Evolutionary conservation across 148 eudicot genomes (phyloP), one percentile per base, ranked within the genome.

Genomic region (Fagopyrum esculentum): DNA sequence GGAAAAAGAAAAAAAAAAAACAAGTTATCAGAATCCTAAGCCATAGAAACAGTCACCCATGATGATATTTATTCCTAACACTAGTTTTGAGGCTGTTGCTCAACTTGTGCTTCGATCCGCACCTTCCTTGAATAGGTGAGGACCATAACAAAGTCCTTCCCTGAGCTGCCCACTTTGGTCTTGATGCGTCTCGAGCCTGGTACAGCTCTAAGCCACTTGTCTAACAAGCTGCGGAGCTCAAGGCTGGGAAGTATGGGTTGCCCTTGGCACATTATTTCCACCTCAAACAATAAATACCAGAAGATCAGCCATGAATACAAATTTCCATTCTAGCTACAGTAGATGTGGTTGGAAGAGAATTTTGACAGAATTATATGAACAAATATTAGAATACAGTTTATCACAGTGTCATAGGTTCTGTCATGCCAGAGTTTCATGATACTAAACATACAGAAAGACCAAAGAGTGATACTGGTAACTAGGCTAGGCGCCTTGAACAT

Each of bases 101-200:
- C 9, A 5, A n/a, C 29, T 44, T 40, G n/a, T 13, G 64, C 72
- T 77, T 11, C 73, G 47, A 29, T 66, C n/a, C 46, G 78, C 69
- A 49, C 74, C 74, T 77, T 85, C 45, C 87, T 82, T n/a, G 85
- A 81, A 80, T 90, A 90, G 1, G 89, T 85, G 29, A 92, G 83
- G 45, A 81, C 88, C 97, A 92, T 90, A 77, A 90, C 90, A 50
- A 81, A 90, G 45, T 92, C 92, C 88, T 87, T 88, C 35, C 92
- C 95, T 1, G 95, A 86, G 69, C 85, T 80, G 35, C 94, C 97
- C 12, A 90, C 84, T 12, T 72, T 26, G 3, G 86, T 81, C 11
- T 83, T 79, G 19, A 92, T 75, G 71, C 77, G 82, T 69, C 84
- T 83, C 5, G 86, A 75, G 4, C 82, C 54, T 40, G 71, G 9